phyloP scores from a whole-genome alignment of 257 asterid genomes.

The Scutellaria baicalensis region DNA sequence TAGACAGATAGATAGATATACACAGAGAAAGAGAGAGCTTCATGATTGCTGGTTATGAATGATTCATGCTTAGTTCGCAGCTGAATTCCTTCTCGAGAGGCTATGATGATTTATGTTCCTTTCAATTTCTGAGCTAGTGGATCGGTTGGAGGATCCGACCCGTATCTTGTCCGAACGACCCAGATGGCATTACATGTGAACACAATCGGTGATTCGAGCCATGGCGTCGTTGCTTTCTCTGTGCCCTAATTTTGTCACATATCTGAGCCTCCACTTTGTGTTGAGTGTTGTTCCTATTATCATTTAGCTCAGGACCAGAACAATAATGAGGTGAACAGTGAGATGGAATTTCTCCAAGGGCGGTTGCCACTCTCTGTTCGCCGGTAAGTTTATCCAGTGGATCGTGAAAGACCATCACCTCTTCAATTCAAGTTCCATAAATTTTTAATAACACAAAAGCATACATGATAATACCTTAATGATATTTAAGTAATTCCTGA shows the following conservation, averaged over 20 bases:
- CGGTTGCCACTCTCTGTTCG: slow-evolving; percentile 41
- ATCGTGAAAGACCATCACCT: background rate
- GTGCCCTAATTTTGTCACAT: slow-evolving; percentile 5
- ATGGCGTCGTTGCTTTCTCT: slow-evolving; percentile 19
- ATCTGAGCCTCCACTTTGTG: slow-evolving; percentile 32
- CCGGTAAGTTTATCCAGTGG: slow-evolving; percentile 4
- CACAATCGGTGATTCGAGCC: slow-evolving; percentile 31
- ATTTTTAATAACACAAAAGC: no score
- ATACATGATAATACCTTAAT: no score
- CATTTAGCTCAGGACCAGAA: background rate
- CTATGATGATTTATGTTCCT: background rate
- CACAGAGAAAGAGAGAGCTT: no score
- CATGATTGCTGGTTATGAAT: background rate
- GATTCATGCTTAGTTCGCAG: background rate
- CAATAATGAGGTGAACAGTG: background rate
- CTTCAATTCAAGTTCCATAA: background rate
- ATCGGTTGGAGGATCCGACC: slow-evolving; percentile 16
- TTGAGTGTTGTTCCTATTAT: no score
- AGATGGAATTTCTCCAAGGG: slow-evolving; percentile 28
- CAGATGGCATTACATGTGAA: slow-evolving; percentile 2
- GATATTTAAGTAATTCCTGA: no score
- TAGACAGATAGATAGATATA: background rate
- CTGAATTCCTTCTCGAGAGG: background rate
- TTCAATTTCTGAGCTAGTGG: slow-evolving; percentile 14
- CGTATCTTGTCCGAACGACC: slow-evolving; percentile 31